Percentiles rank a stretch among this genome's conserved stretches.
Conservation (phyloP, 495 filamentous ascomycete genomes). For the Daldinia concentrica region DNA sequence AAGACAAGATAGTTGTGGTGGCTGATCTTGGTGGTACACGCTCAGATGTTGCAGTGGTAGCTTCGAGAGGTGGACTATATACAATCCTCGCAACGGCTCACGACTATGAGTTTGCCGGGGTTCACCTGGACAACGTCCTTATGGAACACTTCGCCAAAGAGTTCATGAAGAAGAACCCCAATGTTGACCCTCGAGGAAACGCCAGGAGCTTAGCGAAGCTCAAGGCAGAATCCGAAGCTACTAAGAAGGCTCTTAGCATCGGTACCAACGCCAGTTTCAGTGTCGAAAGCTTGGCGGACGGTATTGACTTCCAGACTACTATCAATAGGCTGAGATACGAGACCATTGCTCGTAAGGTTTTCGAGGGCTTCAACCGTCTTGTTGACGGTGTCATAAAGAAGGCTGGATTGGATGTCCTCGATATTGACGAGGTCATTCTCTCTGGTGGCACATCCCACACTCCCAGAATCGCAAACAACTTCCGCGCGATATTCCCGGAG, state of each 20-base stretch:
- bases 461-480: constrained; percentile 83
- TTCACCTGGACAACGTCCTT: constrained; percentile 84
- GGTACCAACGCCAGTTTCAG: constrained; percentile 88
- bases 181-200: constrained; percentile 84
- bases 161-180: constrained; percentile 90
- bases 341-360: constrained; percentile 82
- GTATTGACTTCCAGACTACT: constrained; percentile 88
- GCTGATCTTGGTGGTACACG: constrained; percentile 93
- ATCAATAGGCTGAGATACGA: constrained; percentile 95
- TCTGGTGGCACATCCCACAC: constrained; percentile 93
- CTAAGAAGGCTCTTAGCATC: constrained; percentile 88
- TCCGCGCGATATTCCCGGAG: constrained; percentile 80
- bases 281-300: constrained; percentile 86
- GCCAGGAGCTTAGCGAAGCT: constrained; percentile 87
- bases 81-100: constrained; percentile 92
- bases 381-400: constrained; percentile 88
- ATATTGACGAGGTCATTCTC: constrained; percentile 94
- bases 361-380: constrained; percentile 84
- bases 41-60: constrained; percentile 89
- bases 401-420: constrained; percentile 89
- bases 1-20: constrained; percentile 90
- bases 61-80: constrained; percentile 94
- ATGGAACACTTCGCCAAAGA: constrained; percentile 98
- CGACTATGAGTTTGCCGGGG: constrained; percentile 89
- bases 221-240: constrained; percentile 87